Conservation (phyloP, 805 yeast species). For the Citeromyces matritensis region DNA sequence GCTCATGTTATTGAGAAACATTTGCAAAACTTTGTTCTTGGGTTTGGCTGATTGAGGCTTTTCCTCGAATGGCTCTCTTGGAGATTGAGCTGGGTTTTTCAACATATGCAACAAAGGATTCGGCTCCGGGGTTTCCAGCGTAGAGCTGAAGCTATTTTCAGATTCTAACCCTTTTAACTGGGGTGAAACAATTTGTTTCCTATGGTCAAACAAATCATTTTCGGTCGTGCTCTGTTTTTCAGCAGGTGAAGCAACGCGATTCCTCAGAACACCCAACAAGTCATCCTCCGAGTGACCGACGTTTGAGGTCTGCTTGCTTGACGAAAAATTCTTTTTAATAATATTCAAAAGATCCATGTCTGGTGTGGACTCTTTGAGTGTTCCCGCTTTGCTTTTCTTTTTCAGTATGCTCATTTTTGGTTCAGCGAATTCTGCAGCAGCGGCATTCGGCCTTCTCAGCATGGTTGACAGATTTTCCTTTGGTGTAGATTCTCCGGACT, state of each 20-base stretch:
- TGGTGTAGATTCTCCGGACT: neutral
- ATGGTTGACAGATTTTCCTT: constrained; percentile 2
- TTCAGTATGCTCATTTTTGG: neutral
- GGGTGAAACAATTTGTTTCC: neutral
- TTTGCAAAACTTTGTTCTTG: neutral
- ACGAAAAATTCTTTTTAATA: neutral
- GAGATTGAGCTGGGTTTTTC: constrained; percentile 4
- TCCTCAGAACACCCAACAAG: neutral
- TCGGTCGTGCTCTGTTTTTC: neutral
- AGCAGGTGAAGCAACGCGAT: neutral
- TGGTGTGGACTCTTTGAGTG: neutral
- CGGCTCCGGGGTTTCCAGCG: constrained; percentile 1
- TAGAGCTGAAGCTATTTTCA: neutral
- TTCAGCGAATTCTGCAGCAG: neutral
- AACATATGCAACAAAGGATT: neutral
- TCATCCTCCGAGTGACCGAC: neutral
- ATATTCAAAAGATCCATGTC: constrained; percentile 1
- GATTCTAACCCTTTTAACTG: neutral
- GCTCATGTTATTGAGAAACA: neutral
- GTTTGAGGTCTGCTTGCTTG: neutral
- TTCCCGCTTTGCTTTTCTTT: neutral
- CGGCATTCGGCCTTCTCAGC: constrained; percentile 3
- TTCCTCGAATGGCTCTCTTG: constrained; percentile 6
- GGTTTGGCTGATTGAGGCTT: constrained; percentile 3
- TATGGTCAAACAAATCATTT: neutral